Percentiles rank a stretch among this genome's conserved stretches.
phyloP scores from a whole-genome alignment of 257 asterid genomes.

The Nicotiana noctiflora region DNA sequence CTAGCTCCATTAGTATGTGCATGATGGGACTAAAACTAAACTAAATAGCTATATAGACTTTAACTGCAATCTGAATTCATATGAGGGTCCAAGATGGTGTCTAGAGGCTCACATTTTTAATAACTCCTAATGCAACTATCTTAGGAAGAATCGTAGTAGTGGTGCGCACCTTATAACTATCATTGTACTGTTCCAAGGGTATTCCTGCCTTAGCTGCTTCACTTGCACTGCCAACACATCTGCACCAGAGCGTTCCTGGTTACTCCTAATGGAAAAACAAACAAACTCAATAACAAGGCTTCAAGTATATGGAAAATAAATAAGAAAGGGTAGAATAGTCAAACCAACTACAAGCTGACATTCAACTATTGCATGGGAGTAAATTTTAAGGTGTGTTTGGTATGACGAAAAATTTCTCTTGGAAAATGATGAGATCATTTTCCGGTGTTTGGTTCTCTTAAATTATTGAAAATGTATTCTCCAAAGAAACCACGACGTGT shows the following conservation, averaged over 20 bases:
- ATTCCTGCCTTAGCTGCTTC: constrained; percentile 85
- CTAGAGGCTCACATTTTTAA: background rate
- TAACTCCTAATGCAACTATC: background rate
- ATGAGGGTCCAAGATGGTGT: background rate
- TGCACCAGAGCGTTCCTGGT: constrained; percentile 34
- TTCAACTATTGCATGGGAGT: background rate
- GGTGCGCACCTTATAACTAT: constrained; percentile 36
- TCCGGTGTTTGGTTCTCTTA: background rate
- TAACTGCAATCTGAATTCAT: background rate
- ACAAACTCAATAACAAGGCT: constrained; percentile 4
- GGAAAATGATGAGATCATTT: background rate
- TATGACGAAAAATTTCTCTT: background rate
- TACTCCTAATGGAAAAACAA: constrained; percentile 24
- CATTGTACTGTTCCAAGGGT: constrained; percentile 54
- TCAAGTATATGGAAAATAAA: background rate
- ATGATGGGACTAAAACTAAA: background rate
- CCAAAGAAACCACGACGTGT: background rate
- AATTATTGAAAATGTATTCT: background rate
- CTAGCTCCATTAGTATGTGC: background rate
- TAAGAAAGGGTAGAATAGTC: too few relatives aligned
- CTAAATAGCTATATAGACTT: constrained; percentile 10
- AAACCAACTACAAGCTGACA: background rate
- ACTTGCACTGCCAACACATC: constrained; percentile 70
- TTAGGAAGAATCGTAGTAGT: background rate
- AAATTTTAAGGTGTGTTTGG: background rate